phyloP scores from a whole-genome alignment of 257 asterid genomes.

The Fraxinus quadrangulata region DNA sequence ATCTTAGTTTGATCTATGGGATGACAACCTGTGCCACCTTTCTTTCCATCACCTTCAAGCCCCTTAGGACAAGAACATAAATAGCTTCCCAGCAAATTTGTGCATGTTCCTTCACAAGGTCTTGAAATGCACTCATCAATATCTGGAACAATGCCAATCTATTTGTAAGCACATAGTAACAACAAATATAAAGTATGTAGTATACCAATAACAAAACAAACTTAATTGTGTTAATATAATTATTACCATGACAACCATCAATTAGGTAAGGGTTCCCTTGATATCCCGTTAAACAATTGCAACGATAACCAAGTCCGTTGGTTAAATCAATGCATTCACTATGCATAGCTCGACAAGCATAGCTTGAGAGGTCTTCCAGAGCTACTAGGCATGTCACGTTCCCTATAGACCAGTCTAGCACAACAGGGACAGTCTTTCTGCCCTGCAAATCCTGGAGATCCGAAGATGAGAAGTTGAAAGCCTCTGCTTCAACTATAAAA shows the following conservation, averaged over 20 bases:
- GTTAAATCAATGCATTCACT: constrained; percentile 29
- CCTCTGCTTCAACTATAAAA: constrained; percentile 30
- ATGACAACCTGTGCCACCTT: constrained; percentile 13
- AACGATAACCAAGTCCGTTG: constrained; percentile 29
- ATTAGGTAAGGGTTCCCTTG: constrained; percentile 43
- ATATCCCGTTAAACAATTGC: constrained; percentile 33
- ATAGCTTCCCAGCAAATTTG: constrained; percentile 9
- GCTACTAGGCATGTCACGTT: constrained; percentile 29
- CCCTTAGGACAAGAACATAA: neutral
- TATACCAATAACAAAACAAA: neutral
- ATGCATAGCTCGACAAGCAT: constrained; percentile 34
- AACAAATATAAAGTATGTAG: neutral
- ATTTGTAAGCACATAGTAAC: neutral
- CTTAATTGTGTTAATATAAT: neutral
- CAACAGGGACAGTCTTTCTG: constrained; percentile 23
- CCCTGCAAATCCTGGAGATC: constrained; percentile 23
- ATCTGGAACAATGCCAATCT: constrained; percentile 19
- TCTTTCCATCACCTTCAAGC: neutral
- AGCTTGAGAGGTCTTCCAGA: constrained; percentile 10
- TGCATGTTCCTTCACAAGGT: constrained; percentile 27
- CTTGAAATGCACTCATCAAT: constrained; percentile 30
- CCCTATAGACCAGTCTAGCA: constrained; percentile 39
- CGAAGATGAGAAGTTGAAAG: constrained; percentile 27
- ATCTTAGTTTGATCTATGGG: neutral
- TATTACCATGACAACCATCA: constrained; percentile 43